Base-by-base conservation (phyloP, 495 filamentous ascomycete species). In the Podospora tetraspora region DNA sequence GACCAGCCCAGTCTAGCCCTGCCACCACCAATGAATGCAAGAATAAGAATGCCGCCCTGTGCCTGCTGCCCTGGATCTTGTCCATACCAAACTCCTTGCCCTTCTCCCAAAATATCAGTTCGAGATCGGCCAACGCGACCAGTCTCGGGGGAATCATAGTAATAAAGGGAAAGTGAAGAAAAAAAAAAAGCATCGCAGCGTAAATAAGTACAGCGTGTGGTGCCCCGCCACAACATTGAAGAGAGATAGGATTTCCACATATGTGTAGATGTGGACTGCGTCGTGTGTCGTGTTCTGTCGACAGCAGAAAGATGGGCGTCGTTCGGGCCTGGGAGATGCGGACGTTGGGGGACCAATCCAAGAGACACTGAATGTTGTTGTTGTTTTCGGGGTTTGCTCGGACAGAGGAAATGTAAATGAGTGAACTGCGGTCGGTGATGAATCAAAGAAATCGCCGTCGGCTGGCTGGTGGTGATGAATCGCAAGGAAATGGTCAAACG, bases 341-440 rank as follows among this genome's bases (percentile, higher is more conserved):
- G 43, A 52, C 43, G 43, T 43, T 37, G 43, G 43, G 16, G 13
- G 16, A 8, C 43, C 43, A 52, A n/a, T 52, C 19, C 43, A 52
- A 52, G 43, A 52, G 43, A 52, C 43, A 52, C 43, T 52, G 43
- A 3, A n/a, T 52, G 19, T 43, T 66, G 16, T 52, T 66, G 16
- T 30, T 61, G 59, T 67, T 71, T 57, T 66, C 21, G 23, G 56
- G 29, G 27, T 21, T 64, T 43, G 67, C 0, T 57, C 63, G 22
- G 21, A 21, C 60, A 61, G 69, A 67, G 68, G 67, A 76, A 74
- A 24, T 22, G 37, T 64, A 69, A 76, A 73, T 1, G 74, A 76
- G 66, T 30, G 74, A 74, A 72, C 71, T 63, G 7, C 43, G 74
- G 72, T 74, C 65, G 69, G 72, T 76, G 25, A 57, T n/a, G 27